A percentile compares a stretch with the other conserved stretches of the same genome.
Conservation (phyloP, 2,329 filamentous ascomycete genomes). For the Ceratocystis papillata region DNA sequence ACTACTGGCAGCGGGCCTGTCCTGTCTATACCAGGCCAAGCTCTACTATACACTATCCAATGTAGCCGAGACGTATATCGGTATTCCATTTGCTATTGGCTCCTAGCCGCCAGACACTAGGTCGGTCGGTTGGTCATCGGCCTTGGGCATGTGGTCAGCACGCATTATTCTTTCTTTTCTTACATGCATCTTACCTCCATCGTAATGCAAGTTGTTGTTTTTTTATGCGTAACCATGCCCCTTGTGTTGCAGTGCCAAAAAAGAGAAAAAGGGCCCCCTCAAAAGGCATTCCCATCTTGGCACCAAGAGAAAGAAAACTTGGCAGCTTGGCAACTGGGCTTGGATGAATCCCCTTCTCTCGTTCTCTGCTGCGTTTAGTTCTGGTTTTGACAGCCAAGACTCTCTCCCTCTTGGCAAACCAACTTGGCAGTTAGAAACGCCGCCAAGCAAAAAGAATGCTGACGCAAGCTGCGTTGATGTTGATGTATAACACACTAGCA, state of each 20-base stretch:
- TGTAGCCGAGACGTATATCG: no score
- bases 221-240: neutral
- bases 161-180: no score
- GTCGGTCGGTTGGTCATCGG: no score
- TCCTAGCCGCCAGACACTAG: no score
- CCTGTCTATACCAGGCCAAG: no score
- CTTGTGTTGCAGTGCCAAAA: neutral
- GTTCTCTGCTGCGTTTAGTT: neutral
- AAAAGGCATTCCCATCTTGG: neutral
- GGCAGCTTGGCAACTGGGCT: neutral
- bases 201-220: no score
- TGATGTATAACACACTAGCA: neutral
- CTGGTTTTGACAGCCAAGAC: neutral
- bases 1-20: no score
- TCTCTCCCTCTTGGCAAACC: neutral
- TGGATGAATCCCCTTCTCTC: neutral
- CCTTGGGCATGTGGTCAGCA: no score
- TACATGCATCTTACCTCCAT: no score
- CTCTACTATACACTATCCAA: no score
- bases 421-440: constrained; percentile 11
- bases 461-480: neutral
- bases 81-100: no score
- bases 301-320: neutral
- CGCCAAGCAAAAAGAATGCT: neutral
- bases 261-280: neutral